A percentile compares a stretch with the other conserved stretches of the same genome.
Evolutionary conservation across 768 basidiomycete species (phyloP).

Genomic region (Sarcomyxa edulis): DNA sequence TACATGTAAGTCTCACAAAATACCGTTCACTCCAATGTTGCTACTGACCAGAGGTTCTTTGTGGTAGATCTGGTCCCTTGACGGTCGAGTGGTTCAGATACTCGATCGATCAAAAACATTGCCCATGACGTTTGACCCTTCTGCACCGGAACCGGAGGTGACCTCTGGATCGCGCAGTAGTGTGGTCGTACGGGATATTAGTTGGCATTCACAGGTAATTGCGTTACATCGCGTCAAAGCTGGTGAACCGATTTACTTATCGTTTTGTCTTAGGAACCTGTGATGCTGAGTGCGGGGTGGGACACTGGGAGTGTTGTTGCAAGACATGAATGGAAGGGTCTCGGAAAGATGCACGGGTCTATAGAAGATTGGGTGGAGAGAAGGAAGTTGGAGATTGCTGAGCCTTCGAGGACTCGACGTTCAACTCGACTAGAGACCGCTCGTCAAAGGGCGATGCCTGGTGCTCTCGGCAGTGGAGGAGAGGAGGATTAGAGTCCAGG

Average conservation of each 20-base stretch:
- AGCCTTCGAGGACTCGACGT: constrained; percentile 14
- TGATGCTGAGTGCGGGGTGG: constrained; percentile 92
- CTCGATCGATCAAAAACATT: constrained; percentile 74
- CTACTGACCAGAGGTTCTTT: constrained; percentile 3
- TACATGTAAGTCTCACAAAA: constrained; percentile 55
- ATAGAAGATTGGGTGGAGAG: constrained; percentile 78
- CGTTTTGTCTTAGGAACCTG: constrained; percentile 63
- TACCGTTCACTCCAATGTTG: constrained; percentile 5
- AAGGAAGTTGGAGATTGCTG: constrained; percentile 16
- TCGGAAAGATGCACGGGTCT: constrained; percentile 60
- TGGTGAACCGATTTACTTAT: background rate
- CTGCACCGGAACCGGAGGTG: constrained; percentile 44
- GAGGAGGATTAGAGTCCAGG: no score
- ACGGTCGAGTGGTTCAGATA: constrained; percentile 79
- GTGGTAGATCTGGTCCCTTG: constrained; percentile 96
- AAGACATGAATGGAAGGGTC: constrained; percentile 94
- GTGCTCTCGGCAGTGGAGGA: no score
- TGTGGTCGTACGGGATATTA: constrained; percentile 85
- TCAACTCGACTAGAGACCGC: constrained; percentile 16
- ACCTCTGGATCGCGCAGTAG: constrained; percentile 20
- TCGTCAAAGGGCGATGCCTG: no score
- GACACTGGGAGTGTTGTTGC: constrained; percentile 78
- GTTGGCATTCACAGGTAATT: constrained; percentile 83
- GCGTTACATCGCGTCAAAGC: constrained; percentile 1
- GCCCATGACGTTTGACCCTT: constrained; percentile 71